Conservation (phyloP, 225 moss, liverwort and hornwort species). For the Rhytidiadelphus loreus region DNA sequence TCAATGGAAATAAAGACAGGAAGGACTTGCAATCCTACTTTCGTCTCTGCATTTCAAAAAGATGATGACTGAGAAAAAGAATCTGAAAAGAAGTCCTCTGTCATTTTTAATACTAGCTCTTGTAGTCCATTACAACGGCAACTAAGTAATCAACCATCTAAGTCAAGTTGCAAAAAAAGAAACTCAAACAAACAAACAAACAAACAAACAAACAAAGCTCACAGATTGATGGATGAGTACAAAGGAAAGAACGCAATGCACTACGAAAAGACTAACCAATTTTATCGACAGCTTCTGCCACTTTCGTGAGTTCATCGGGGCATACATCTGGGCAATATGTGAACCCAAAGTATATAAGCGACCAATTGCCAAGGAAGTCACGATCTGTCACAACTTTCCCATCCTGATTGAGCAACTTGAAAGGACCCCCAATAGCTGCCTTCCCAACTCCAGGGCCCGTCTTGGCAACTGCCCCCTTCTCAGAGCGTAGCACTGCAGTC, state of each 20-base stretch:
- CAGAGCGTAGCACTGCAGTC: slow-evolving; percentile 46
- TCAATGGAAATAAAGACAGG: slow-evolving; percentile 87
- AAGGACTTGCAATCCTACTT: slow-evolving; percentile 60
- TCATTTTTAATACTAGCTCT: neutral
- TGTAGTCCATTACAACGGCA: neutral
- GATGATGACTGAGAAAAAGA: neutral
- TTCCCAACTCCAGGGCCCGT: slow-evolving; percentile 74
- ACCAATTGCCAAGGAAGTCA: slow-evolving; percentile 85
- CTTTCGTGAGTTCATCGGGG: slow-evolving; percentile 69
- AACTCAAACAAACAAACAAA: neutral
- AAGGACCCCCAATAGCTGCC: slow-evolving; percentile 82
- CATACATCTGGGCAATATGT: slow-evolving; percentile 85
- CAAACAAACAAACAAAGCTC: neutral
- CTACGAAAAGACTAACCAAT: slow-evolving; percentile 32
- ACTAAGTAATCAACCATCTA: neutral
- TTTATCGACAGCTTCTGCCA: slow-evolving; percentile 62
- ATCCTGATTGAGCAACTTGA: slow-evolving; percentile 70
- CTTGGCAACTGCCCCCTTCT: slow-evolving; percentile 34
- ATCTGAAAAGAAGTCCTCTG: neutral
- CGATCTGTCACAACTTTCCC: slow-evolving; percentile 69
- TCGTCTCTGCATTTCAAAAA: slow-evolving; percentile 46
- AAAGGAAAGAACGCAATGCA: neutral
- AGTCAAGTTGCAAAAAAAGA: neutral
- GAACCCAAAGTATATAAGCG: slow-evolving; percentile 86
- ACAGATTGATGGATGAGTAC: neutral